These are phyloP conservation scores for Kluyveromyces sp. DNA, from an alignment of 1,139 yeast species.

Conservation along the genomic window DNA sequence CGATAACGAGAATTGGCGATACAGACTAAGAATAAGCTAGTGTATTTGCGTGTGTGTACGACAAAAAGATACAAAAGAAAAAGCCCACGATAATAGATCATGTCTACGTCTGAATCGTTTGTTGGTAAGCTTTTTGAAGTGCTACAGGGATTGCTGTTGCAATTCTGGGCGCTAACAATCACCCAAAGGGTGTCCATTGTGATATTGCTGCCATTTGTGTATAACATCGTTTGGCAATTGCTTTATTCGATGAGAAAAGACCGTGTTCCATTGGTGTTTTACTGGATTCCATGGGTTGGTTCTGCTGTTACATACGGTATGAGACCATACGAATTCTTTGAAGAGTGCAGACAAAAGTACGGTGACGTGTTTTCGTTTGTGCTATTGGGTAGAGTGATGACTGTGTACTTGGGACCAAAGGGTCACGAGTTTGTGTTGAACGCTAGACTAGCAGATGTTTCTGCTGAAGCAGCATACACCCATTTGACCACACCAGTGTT, in stretches of 20 bases:
- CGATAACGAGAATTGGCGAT: too few species aligned
- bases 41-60: too few species aligned
- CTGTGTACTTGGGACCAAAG: slow-evolving; percentile 92
- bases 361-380: slow-evolving; percentile 92
- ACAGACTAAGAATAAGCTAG: too few species aligned
- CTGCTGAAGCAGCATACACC: slow-evolving; percentile 93
- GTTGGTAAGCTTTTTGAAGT: slow-evolving; percentile 14
- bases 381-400: slow-evolving; percentile 84
- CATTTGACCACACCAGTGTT: slow-evolving; percentile 96
- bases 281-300: slow-evolving; percentile 95
- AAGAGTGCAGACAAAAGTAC: slow-evolving; percentile 63
- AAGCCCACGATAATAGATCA: background rate
- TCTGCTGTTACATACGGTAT: slow-evolving; percentile 83
- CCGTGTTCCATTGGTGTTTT: slow-evolving; percentile 81
- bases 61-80: too few species aligned
- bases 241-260: slow-evolving; percentile 65
- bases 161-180: slow-evolving; percentile 26
- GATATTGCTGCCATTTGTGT: slow-evolving; percentile 37
- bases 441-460: slow-evolving; percentile 80
- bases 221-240: slow-evolving; percentile 65
- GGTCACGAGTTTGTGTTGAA: slow-evolving; percentile 96
- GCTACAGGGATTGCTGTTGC: slow-evolving; percentile 12
- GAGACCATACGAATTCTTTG: slow-evolving; percentile 88
- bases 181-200: slow-evolving; percentile 29
- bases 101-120: slow-evolving; percentile 9